phyloP scores from a whole-genome alignment of 2,329 filamentous ascomycete species.

The Hypoxylon sp. region DNA sequence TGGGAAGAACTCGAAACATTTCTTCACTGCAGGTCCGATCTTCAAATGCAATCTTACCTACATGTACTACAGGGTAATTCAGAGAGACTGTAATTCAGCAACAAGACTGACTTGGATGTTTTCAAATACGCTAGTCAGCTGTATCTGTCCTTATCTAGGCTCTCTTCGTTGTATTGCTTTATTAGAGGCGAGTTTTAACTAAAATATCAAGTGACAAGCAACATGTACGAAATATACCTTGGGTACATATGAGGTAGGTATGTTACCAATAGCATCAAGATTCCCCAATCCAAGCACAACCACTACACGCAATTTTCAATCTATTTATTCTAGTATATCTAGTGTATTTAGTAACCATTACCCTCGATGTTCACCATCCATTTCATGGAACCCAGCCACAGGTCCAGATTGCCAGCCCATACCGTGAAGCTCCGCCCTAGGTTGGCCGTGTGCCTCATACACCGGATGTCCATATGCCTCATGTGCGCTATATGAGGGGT shows the following conservation, averaged over 20 bases:
- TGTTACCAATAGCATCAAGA: neutral
- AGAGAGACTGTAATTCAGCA: neutral
- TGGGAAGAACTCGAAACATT: no score
- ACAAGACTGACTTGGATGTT: no score
- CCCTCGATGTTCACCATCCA: slow-evolving; percentile 43
- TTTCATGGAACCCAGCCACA: slow-evolving; percentile 48
- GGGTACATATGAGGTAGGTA: neutral
- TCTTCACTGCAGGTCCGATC: neutral
- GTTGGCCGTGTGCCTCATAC: slow-evolving; percentile 43
- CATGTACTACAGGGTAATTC: neutral
- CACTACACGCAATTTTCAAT: neutral
- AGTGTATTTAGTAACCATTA: slow-evolving; percentile 2
- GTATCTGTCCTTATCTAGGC: no score
- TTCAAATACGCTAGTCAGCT: no score
- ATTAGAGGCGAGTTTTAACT: neutral
- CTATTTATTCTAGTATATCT: neutral
- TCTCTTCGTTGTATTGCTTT: neutral
- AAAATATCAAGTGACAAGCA: neutral
- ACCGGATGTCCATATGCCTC: slow-evolving; percentile 45
- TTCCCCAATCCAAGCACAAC: neutral
- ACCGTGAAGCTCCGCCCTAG: slow-evolving; percentile 45
- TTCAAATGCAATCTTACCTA: neutral
- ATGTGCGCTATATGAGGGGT: slow-evolving; percentile 22
- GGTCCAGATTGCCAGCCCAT: slow-evolving; percentile 52
- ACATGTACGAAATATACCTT: neutral